A percentile compares a stretch with the other conserved stretches of the same genome.
Conservation (phyloP, 2,329 filamentous ascomycete genomes). For the Orbilia quercus region DNA sequence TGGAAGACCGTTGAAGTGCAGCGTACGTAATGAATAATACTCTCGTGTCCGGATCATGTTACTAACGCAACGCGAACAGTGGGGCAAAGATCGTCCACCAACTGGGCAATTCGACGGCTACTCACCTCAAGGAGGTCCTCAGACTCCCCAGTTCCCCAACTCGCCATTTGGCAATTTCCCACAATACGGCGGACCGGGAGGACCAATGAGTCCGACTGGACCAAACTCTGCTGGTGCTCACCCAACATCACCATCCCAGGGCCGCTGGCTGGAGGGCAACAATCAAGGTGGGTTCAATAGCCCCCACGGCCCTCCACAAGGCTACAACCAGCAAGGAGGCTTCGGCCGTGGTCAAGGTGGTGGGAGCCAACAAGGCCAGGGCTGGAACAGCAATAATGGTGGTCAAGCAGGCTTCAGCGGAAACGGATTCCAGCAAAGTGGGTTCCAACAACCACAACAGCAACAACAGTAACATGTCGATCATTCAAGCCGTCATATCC, state of each 20-base stretch:
- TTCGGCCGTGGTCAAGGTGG: slow-evolving; percentile 50
- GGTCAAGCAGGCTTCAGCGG: slow-evolving; percentile 51
- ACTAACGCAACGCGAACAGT: slow-evolving; percentile 69
- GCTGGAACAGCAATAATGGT: slow-evolving; percentile 52
- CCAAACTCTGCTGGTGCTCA: slow-evolving; percentile 45
- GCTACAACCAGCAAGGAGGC: slow-evolving; percentile 45
- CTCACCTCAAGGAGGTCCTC: slow-evolving; percentile 76
- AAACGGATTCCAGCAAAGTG: slow-evolving; percentile 50
- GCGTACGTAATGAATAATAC: slow-evolving; percentile 74
- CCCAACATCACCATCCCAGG: slow-evolving; percentile 50
- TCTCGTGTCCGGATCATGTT: slow-evolving; percentile 1
- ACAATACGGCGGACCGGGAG: slow-evolving; percentile 82
- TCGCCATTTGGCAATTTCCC: slow-evolving; percentile 87
- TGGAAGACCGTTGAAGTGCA: slow-evolving; percentile 95
- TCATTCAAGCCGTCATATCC: slow-evolving; percentile 2
- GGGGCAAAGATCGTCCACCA: slow-evolving; percentile 98
- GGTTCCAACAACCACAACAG: slow-evolving; percentile 52
- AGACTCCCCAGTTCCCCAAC: slow-evolving; percentile 78
- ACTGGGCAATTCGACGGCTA: slow-evolving; percentile 84
- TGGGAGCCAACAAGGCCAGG: slow-evolving; percentile 47
- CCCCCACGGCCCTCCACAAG: slow-evolving; percentile 46
- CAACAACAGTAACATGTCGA: slow-evolving; percentile 41
- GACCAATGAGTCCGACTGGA: slow-evolving; percentile 68
- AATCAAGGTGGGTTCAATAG: slow-evolving; percentile 53
- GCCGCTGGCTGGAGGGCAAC: slow-evolving; percentile 47